phyloP scores from a whole-genome alignment of 139 green algal species.

The Pseudopediastrum boryanum region DNA sequence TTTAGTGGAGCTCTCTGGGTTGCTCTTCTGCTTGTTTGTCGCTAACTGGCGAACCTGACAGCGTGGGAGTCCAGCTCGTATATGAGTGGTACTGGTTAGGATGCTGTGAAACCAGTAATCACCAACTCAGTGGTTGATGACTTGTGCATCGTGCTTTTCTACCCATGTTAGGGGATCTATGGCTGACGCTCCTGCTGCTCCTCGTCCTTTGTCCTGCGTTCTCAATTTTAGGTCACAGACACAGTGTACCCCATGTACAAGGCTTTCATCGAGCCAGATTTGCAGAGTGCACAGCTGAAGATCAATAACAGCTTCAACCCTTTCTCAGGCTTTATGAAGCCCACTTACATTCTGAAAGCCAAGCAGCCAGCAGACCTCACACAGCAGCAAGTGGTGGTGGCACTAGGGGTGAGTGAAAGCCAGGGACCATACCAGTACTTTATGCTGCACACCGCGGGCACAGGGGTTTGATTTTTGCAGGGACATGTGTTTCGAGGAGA shows the following conservation, averaged over 20 bases:
- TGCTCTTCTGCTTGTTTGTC: too few relatives aligned
- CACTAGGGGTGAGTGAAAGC: constrained; percentile 56
- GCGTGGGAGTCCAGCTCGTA: too few relatives aligned
- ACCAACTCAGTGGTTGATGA: too few relatives aligned
- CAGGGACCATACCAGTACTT: neutral
- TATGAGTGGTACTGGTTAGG: too few relatives aligned
- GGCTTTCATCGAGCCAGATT: constrained; percentile 96
- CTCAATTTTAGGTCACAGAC: constrained; percentile 81
- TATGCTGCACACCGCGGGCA: neutral
- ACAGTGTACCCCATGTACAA: constrained; percentile 99
- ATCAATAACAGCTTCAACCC: constrained; percentile 98
- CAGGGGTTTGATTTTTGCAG: neutral
- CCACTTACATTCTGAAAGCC: constrained; percentile 96
- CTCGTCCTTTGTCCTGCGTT: too few relatives aligned
- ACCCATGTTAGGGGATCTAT: too few relatives aligned
- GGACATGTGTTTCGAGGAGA: too few relatives aligned
- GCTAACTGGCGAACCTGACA: too few relatives aligned
- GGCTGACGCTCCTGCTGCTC: too few relatives aligned
- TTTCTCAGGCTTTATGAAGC: constrained; percentile 94
- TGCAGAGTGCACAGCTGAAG: constrained; percentile 89
- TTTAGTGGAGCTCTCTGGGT: too few relatives aligned
- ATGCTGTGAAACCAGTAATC: too few relatives aligned
- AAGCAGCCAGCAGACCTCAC: constrained; percentile 53
- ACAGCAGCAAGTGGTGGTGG: constrained; percentile 42
- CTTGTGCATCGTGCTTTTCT: too few relatives aligned